Evolutionary conservation across 2,329 filamentous ascomycete genomes (phyloP).

Genomic region (Neocucurbitaria cava): DNA sequence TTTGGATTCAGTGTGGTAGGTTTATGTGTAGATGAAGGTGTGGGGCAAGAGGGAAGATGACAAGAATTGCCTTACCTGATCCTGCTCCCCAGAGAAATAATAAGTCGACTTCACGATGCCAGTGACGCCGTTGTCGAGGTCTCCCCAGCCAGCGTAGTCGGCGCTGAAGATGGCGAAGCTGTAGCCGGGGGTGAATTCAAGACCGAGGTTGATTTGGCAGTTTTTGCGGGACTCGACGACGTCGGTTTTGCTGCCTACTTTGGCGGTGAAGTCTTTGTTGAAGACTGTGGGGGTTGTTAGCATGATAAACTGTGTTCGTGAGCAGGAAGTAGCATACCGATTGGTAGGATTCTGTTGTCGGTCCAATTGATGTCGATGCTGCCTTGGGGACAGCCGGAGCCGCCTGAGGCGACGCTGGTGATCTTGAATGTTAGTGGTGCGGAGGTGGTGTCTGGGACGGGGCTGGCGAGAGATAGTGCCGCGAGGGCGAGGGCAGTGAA

Average conservation of each 20-base stretch:
- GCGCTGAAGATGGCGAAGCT: slow-evolving; percentile 44
- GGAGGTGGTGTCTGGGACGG: slow-evolving; percentile 17
- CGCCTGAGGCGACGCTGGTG: slow-evolving; percentile 38
- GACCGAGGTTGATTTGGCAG: slow-evolving; percentile 48
- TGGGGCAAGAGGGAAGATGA: no score
- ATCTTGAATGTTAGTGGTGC: slow-evolving; percentile 42
- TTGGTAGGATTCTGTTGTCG: slow-evolving; percentile 38
- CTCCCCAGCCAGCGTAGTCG: slow-evolving; percentile 45
- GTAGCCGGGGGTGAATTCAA: slow-evolving; percentile 46
- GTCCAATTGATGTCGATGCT: slow-evolving; percentile 44
- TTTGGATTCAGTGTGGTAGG: no score
- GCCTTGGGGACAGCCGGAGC: slow-evolving; percentile 46
- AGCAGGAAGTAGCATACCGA: slow-evolving; percentile 26
- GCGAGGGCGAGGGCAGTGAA: slow-evolving; percentile 33
- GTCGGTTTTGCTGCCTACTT: slow-evolving; percentile 31
- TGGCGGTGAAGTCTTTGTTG: slow-evolving; percentile 40
- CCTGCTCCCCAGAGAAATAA: slow-evolving; percentile 45
- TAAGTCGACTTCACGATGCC: slow-evolving; percentile 44
- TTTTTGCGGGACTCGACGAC: slow-evolving; percentile 44
- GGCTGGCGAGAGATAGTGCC: slow-evolving; percentile 27
- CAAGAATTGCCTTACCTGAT: slow-evolving; percentile 39
- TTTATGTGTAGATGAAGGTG: no score
- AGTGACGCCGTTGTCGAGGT: slow-evolving; percentile 45
- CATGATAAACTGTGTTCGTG: no score
- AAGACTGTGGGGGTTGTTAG: slow-evolving; percentile 30